Conservation (phyloP, 176 grass and related monocot genomes). For the Carex pumila region DNA sequence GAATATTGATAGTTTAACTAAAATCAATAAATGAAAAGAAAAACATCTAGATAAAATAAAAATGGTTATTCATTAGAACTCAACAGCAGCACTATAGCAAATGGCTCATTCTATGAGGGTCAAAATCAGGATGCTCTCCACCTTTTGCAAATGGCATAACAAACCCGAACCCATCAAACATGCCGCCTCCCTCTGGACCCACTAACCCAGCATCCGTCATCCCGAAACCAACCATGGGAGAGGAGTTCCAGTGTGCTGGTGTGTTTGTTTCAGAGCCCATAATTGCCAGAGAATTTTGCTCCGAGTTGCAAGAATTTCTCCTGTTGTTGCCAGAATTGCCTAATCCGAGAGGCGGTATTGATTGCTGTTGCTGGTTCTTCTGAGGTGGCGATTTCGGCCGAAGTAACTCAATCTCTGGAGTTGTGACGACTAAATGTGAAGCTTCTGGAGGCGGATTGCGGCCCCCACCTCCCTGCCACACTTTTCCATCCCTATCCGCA, state of each 20-base stretch:
- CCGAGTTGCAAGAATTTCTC: conserved; percentile 29
- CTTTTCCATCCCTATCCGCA: conserved; percentile 66
- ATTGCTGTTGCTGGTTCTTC: conserved; percentile 52
- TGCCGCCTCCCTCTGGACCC: conserved; percentile 4
- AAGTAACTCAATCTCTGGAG: conserved; percentile 74
- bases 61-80: not conserved
- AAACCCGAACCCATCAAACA: conserved; percentile 42
- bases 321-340: conserved; percentile 38
- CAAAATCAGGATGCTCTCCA: conserved; percentile 23
- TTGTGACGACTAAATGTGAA: conserved; percentile 77
- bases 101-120: conserved; percentile 7
- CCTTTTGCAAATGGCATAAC: conserved; percentile 19
- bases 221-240: conserved; percentile 31
- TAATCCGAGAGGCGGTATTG: conserved; percentile 1
- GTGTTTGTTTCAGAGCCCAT: conserved; percentile 22
- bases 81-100: conserved; percentile 34
- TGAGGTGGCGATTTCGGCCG: conserved; percentile 73
- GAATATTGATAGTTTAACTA: not conserved
- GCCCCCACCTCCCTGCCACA: conserved; percentile 82
- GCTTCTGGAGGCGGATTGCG: conserved; percentile 93
- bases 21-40: not conserved
- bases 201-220: conserved; percentile 22
- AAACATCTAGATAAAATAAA: not conserved
- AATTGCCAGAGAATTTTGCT: conserved; percentile 20
- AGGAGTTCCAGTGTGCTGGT: conserved; percentile 27